phyloP scores from a whole-genome alignment of 2,329 filamentous ascomycete genomes.

The Amesomyces nigricolor region DNA sequence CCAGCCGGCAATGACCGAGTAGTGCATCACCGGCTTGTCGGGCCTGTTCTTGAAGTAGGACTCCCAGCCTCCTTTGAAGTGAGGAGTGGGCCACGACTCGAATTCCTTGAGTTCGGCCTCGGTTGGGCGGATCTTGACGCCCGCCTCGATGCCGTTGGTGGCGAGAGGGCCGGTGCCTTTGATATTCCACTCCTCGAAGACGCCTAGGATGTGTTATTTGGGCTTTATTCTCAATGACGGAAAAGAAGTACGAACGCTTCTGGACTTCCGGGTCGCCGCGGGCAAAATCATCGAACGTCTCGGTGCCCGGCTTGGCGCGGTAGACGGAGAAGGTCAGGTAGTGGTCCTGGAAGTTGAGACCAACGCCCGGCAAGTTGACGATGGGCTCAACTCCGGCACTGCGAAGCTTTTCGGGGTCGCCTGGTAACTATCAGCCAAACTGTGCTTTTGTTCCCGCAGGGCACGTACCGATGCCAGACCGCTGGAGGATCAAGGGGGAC shows the following conservation, averaged over 20 bases:
- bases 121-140: constrained; percentile 70
- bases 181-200: constrained; percentile 71
- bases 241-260: constrained; percentile 43
- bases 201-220: constrained; percentile 35
- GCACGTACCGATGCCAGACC: constrained; percentile 58
- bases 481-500: constrained; percentile 68
- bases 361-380: constrained; percentile 47
- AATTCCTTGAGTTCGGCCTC: constrained; percentile 62
- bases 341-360: constrained; percentile 50
- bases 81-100: constrained; percentile 66
- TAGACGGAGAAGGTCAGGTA: constrained; percentile 61
- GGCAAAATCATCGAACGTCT: constrained; percentile 76
- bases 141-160: constrained; percentile 75
- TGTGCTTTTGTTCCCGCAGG: too few species aligned
- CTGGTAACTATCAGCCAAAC: constrained; percentile 25
- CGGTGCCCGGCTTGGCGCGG: constrained; percentile 67
- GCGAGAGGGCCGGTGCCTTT: constrained; percentile 73
- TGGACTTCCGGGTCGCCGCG: constrained; percentile 68
- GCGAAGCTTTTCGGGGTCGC: constrained; percentile 67
- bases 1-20: constrained; percentile 67
- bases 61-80: constrained; percentile 72
- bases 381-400: constrained; percentile 42
- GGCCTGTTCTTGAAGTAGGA: constrained; percentile 80
- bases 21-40: constrained; percentile 84
- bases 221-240: neutral